These are phyloP conservation scores for Paramyrothecium sp. DNA, from an alignment of 2,329 filamentous ascomycete species.

Conservation along the genomic window DNA sequence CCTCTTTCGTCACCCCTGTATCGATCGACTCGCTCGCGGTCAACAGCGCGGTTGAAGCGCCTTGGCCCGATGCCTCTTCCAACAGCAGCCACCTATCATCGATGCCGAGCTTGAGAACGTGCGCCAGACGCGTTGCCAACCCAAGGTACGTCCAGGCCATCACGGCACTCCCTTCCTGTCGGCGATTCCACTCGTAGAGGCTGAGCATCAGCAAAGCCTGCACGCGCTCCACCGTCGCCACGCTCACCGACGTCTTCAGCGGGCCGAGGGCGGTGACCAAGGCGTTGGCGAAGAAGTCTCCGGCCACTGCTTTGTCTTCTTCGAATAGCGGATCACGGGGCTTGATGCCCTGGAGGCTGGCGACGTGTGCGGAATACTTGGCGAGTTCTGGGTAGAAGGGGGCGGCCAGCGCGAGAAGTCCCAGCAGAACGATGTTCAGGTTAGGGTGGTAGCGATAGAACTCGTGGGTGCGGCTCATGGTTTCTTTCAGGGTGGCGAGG, in stretches of 20 bases:
- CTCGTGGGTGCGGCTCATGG: constrained; percentile 41
- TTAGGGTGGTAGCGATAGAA: constrained; percentile 40
- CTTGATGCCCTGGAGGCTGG: constrained; percentile 27
- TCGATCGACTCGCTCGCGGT: constrained; percentile 14
- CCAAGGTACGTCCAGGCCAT: constrained; percentile 68
- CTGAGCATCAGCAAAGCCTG: constrained; percentile 71
- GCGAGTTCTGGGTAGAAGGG: constrained; percentile 65
- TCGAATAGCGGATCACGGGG: constrained; percentile 31
- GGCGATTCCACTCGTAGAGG: constrained; percentile 70
- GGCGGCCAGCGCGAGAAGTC: constrained; percentile 67
- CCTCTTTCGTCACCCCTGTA: constrained; percentile 55
- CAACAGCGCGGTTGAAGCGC: not conserved
- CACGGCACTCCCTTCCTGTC: constrained; percentile 48
- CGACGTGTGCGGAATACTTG: constrained; percentile 46
- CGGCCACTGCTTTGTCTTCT: constrained; percentile 38
- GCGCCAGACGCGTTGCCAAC: constrained; percentile 62
- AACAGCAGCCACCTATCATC: constrained; percentile 36
- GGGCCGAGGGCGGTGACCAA: constrained; percentile 51
- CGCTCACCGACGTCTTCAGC: constrained; percentile 44
- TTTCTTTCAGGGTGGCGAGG: constrained; percentile 59
- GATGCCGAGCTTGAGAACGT: constrained; percentile 59
- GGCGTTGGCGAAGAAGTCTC: constrained; percentile 63
- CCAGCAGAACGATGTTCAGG: constrained; percentile 59
- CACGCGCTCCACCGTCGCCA: constrained; percentile 59
- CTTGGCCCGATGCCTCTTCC: constrained; percentile 1